Conservation (phyloP, 1,139 yeast species). For the Suzukiozyma palmioleophila region DNA sequence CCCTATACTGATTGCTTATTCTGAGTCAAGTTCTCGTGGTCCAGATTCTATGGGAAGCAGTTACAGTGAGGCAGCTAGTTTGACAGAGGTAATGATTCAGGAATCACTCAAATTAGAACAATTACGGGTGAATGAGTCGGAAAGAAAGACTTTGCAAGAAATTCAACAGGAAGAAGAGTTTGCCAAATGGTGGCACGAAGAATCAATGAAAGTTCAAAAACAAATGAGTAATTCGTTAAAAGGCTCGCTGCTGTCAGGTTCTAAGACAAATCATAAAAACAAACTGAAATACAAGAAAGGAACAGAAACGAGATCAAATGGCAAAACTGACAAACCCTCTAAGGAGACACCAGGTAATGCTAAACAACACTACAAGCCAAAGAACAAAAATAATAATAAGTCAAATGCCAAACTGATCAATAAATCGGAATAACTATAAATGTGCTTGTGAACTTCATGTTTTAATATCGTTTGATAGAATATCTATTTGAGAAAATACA, state of each 20-base stretch:
- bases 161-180: conserved; percentile 78
- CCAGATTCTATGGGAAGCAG: background rate
- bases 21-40: background rate
- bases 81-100: conserved; percentile 35
- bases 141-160: conserved; percentile 52
- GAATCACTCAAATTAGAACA: conserved; percentile 47
- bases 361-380: no score
- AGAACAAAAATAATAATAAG: no score
- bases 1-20: background rate
- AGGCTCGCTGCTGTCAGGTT: background rate
- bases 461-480: no score
- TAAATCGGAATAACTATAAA: no score
- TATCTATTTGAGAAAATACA: no score
- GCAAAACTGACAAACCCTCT: no score
- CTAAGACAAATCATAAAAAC: background rate
- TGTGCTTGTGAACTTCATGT: no score
- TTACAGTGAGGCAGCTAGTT: conserved; percentile 16
- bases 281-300: background rate
- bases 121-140: conserved; percentile 23
- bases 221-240: conserved; percentile 19
- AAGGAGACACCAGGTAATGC: no score
- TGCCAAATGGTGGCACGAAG: conserved; percentile 79
- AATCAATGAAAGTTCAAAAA: conserved; percentile 54
- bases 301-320: background rate
- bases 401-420: no score